A percentile compares a stretch with the other conserved stretches of the same genome.
phyloP scores from a whole-genome alignment of 768 basidiomycete genomes.

The Trichaptum fuscoviolaceum region DNA sequence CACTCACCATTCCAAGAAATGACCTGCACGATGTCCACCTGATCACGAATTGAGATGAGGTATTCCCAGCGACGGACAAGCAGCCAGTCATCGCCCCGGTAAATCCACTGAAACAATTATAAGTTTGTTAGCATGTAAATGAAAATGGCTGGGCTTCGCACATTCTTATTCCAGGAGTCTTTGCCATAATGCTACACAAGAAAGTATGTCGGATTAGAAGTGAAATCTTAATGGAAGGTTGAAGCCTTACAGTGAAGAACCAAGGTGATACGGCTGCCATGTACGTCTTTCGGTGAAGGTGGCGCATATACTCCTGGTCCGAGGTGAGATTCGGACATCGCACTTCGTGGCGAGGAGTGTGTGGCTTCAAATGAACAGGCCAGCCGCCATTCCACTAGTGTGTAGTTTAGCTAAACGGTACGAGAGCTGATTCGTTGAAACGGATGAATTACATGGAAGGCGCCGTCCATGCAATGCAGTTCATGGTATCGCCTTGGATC shows the following conservation, averaged over 20 bases:
- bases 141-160: too few relatives aligned
- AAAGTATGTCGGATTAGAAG: too few relatives aligned
- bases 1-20: conserved; percentile 56
- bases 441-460: conserved; percentile 43
- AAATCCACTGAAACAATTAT: conserved; percentile 40
- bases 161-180: conserved; percentile 54
- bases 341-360: conserved; percentile 32
- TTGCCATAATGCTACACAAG: conserved; percentile 42
- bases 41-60: conserved; percentile 45
- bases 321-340: conserved; percentile 18
- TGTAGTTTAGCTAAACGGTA: background rate
- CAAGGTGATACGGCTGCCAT: conserved; percentile 48
- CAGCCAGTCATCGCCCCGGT: conserved; percentile 50
- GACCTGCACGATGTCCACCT: conserved; percentile 46
- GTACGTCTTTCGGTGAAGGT: conserved; percentile 35
- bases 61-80: conserved; percentile 62
- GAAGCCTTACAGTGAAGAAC: conserved; percentile 50
- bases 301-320: conserved; percentile 37
- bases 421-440: conserved; percentile 28
- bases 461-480: conserved; percentile 47
- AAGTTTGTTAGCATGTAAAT: conserved; percentile 11
- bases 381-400: conserved; percentile 55
- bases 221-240: too few relatives aligned
- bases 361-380: conserved; percentile 36
- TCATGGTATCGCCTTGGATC: conserved; percentile 40